Percentiles rank a stretch among this genome's conserved stretches.
phyloP scores from a whole-genome alignment of 768 basidiomycete species.

The Pleurotus cornucopiae region DNA sequence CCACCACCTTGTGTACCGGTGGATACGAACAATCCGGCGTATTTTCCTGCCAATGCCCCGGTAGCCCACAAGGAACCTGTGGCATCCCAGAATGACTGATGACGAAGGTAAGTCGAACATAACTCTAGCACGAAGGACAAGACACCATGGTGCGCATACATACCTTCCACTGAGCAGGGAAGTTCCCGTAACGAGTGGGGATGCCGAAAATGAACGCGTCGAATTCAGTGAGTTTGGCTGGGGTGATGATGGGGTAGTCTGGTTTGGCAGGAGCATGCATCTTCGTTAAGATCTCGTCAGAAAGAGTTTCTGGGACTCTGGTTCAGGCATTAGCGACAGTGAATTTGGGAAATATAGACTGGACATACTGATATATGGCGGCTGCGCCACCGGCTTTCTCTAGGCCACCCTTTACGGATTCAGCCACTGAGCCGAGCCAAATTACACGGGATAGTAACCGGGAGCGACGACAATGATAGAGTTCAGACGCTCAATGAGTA shows the following conservation, averaged over 20 bases:
- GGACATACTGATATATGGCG: conserved; percentile 50
- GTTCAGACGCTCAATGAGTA: neutral
- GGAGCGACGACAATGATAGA: neutral
- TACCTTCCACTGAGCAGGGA: conserved; percentile 79
- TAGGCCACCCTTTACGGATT: conserved; percentile 45
- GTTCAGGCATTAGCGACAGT: no score
- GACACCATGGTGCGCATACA: neutral
- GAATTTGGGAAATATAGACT: neutral
- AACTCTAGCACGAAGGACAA: neutral
- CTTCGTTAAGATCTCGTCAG: conserved; percentile 57
- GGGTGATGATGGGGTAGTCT: conserved; percentile 62
- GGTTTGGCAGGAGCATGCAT: conserved; percentile 74
- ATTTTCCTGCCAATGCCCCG: conserved; percentile 69
- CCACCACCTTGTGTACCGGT: conserved; percentile 75
- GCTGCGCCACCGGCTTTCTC: conserved; percentile 43
- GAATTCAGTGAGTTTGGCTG: conserved; percentile 46
- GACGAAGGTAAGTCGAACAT: neutral
- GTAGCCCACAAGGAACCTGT: conserved; percentile 63
- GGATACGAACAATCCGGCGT: conserved; percentile 69
- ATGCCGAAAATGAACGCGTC: conserved; percentile 78
- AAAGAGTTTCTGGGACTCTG: conserved; percentile 78
- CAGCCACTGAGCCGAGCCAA: conserved; percentile 46
- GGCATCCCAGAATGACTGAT: conserved; percentile 68
- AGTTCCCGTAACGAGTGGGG: conserved; percentile 77
- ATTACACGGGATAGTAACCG: no score